A percentile compares a stretch with the other conserved stretches of the same genome.
These are phyloP conservation scores for Marchantia polymorpha DNA, from an alignment of 225 moss, liverwort and hornwort genomes.

Conservation along the genomic window DNA sequence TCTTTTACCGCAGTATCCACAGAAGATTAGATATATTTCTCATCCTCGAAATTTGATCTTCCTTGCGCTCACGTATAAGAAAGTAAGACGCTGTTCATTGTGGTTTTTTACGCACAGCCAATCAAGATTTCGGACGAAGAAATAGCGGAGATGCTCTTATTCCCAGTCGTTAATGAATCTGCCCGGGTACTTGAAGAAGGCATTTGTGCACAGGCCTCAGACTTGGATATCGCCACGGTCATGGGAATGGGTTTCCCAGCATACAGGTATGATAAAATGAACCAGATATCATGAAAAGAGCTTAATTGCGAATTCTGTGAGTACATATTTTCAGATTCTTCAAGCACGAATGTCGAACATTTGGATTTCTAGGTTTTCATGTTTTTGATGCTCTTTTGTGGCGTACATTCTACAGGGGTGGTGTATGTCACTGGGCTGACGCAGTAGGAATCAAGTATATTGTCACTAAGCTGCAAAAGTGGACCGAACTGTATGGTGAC, in stretches of 20 bases:
- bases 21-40: too few species aligned
- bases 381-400: neutral
- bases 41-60: neutral
- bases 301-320: too few species aligned
- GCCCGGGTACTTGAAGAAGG: conserved; percentile 87
- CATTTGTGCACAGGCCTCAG: conserved; percentile 73
- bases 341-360: too few species aligned
- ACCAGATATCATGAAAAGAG: too few species aligned
- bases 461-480: conserved; percentile 65
- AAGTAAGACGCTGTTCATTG: neutral
- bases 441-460: conserved; percentile 81
- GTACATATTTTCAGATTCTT: too few species aligned
- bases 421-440: conserved; percentile 89
- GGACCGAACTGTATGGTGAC: conserved; percentile 56
- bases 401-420: conserved; percentile 64
- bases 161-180: conserved; percentile 94
- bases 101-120: conserved; percentile 53
- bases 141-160: conserved; percentile 92
- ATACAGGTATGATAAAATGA: conserved; percentile 54
- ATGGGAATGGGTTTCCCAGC: conserved; percentile 99
- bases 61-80: neutral
- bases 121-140: conserved; percentile 74
- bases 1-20: too few species aligned
- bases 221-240: conserved; percentile 87
- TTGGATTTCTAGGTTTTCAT: too few species aligned